Conservation (phyloP, 2,329 filamentous ascomycete genomes). For the Parastagonospora nodorum region DNA sequence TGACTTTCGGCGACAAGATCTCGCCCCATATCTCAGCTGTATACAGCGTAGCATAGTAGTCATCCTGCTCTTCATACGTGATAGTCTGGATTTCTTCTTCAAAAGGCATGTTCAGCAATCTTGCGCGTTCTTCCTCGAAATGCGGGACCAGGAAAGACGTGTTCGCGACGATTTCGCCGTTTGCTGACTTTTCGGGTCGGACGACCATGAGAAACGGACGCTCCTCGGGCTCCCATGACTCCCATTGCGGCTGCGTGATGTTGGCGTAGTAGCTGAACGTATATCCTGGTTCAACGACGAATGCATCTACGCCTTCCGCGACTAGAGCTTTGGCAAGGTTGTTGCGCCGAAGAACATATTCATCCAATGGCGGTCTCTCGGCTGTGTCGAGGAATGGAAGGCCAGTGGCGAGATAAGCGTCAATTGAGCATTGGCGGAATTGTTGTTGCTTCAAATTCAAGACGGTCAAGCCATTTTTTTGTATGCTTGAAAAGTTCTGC, state of each 20-base stretch:
- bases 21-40: constrained; percentile 45
- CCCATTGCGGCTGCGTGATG: constrained; percentile 65
- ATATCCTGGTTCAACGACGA: constrained; percentile 67
- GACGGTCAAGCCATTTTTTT: not conserved
- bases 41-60: constrained; percentile 63
- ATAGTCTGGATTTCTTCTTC: constrained; percentile 59
- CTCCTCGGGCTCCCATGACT: constrained; percentile 68
- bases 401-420: constrained; percentile 54
- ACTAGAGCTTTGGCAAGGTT: constrained; percentile 62
- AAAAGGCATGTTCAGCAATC: constrained; percentile 63
- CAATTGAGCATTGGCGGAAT: constrained; percentile 59
- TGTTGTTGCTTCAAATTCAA: constrained; percentile 7
- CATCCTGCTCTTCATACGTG: constrained; percentile 68
- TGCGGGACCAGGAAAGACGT: constrained; percentile 64
- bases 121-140: constrained; percentile 65
- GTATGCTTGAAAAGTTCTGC: not conserved
- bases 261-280: constrained; percentile 70
- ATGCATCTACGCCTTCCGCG: constrained; percentile 59
- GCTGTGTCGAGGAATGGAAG: constrained; percentile 59
- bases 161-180: constrained; percentile 55
- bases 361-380: constrained; percentile 53
- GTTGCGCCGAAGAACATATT: constrained; percentile 62
- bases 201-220: constrained; percentile 68
- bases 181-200: constrained; percentile 49
- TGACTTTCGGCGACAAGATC: constrained; percentile 50